phyloP scores from a whole-genome alignment of 2,329 filamentous ascomycete genomes.

The Teratosphaeria pseudoeucalypti region DNA sequence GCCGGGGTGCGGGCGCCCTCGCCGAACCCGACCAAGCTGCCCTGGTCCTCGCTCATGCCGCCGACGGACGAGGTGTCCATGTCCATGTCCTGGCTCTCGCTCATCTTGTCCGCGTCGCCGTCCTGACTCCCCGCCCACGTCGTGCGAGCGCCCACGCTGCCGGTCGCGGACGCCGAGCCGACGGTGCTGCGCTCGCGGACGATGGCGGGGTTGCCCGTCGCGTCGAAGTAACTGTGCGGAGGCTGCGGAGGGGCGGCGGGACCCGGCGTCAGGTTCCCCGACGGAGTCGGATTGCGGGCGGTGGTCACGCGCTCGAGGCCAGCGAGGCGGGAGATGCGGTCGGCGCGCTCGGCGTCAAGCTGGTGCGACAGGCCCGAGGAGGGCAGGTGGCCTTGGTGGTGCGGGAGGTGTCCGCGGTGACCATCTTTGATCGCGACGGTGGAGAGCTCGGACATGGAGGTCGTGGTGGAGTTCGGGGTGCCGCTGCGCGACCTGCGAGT shows the following conservation, averaged over 20 bases:
- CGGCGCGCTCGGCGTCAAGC: slow-evolving; percentile 82
- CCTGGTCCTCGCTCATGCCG: slow-evolving; percentile 75
- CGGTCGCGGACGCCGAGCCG: slow-evolving; percentile 79
- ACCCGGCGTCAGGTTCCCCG: slow-evolving; percentile 38
- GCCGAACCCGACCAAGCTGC: slow-evolving; percentile 81
- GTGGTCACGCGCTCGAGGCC: slow-evolving; percentile 82
- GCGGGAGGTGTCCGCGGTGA: slow-evolving; percentile 68
- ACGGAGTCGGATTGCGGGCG: slow-evolving; percentile 42
- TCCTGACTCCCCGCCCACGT: slow-evolving; percentile 60
- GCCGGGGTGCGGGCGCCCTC: slow-evolving; percentile 63
- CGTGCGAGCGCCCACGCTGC: slow-evolving; percentile 58
- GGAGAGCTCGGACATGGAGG: slow-evolving; percentile 80
- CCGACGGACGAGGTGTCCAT: slow-evolving; percentile 54
- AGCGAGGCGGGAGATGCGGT: slow-evolving; percentile 87
- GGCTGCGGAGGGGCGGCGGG: slow-evolving; percentile 31
- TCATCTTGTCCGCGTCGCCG: slow-evolving; percentile 57
- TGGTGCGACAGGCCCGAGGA: slow-evolving; percentile 45
- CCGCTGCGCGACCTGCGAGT: slow-evolving; percentile 46
- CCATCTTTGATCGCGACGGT: slow-evolving; percentile 96
- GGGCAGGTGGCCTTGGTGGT: slow-evolving; percentile 45
- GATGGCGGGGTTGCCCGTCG: slow-evolving; percentile 55
- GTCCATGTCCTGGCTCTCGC: slow-evolving; percentile 40
- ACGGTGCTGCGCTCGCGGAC: slow-evolving; percentile 75
- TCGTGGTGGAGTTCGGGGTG: slow-evolving; percentile 86
- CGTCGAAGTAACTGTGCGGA: slow-evolving; percentile 66